Conservation (phyloP, 1,284 basidiomycete species). For the Agroathelia rolfsii region DNA sequence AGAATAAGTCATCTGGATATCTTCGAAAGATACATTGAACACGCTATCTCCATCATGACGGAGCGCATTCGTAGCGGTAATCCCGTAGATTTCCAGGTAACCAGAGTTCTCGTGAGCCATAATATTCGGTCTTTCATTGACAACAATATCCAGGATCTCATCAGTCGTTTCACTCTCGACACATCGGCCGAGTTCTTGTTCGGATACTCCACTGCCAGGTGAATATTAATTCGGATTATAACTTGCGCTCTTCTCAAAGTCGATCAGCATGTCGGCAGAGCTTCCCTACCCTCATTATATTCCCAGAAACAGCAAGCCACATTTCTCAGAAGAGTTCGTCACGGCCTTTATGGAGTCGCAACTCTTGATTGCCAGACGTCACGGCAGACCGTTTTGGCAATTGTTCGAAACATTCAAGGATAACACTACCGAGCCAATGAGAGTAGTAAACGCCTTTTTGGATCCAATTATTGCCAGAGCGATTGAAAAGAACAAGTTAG, state of each 20-base stretch:
- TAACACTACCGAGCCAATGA: slow-evolving; percentile 32
- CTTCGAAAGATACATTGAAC: slow-evolving; percentile 32
- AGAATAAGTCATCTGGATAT: slow-evolving; percentile 36
- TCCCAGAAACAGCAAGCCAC: no score
- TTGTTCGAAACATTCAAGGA: slow-evolving; percentile 39
- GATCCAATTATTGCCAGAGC: slow-evolving; percentile 40
- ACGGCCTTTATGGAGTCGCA: slow-evolving; percentile 10
- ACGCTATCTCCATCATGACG: slow-evolving; percentile 23
- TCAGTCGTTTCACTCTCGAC: slow-evolving; percentile 34
- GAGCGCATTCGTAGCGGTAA: slow-evolving; percentile 23
- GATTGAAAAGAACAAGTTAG: slow-evolving; percentile 25
- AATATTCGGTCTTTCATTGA: no score
- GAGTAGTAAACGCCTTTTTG: slow-evolving; percentile 37
- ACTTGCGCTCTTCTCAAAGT: no score
- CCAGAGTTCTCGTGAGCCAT: no score
- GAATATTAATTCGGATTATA: no score
- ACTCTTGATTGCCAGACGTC: slow-evolving; percentile 1
- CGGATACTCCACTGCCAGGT: no score
- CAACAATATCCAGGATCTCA: slow-evolving; percentile 23
- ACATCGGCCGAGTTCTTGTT: slow-evolving; percentile 33
- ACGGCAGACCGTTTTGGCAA: slow-evolving; percentile 29
- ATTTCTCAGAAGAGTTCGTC: slow-evolving; percentile 5
- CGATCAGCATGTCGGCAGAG: slow-evolving; percentile 6
- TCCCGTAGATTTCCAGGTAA: slow-evolving; percentile 35
- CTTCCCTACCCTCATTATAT: slow-evolving; percentile 10